A percentile compares a stretch with the other conserved stretches of the same genome.
phyloP scores from a whole-genome alignment of 352 stramenopile species.

The Phytopythium litorale region DNA sequence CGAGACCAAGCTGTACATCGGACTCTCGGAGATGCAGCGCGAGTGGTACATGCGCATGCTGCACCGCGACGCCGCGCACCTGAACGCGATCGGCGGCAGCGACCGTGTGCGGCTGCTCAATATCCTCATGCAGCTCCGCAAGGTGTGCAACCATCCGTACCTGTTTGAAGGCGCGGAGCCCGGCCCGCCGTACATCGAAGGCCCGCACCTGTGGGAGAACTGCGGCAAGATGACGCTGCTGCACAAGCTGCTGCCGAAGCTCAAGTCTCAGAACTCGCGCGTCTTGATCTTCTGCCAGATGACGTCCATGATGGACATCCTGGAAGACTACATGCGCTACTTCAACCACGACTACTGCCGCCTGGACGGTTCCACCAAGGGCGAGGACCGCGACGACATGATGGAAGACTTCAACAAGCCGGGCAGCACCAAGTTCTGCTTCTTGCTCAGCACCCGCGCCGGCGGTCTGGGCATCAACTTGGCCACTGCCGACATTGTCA shows the following conservation, averaged over 20 bases:
- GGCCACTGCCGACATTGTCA: slow-evolving; percentile 98
- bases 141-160: slow-evolving; percentile 99
- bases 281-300: slow-evolving; percentile 99
- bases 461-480: slow-evolving; percentile 98
- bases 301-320: slow-evolving; percentile 99
- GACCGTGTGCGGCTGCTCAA: slow-evolving; percentile 96
- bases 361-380: slow-evolving; percentile 80
- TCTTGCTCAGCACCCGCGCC: slow-evolving; percentile 95
- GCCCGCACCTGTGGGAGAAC: slow-evolving; percentile 98
- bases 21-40: slow-evolving; percentile 96
- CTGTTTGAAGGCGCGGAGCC: slow-evolving; percentile 98
- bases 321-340: slow-evolving; percentile 98
- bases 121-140: slow-evolving; percentile 98
- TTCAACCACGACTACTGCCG: slow-evolving; percentile 84
- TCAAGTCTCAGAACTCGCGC: slow-evolving; percentile 85
- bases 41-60: slow-evolving; percentile 98
- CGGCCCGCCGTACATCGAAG: slow-evolving; percentile 96
- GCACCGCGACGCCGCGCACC: slow-evolving; percentile 92
- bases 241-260: slow-evolving; percentile 88
- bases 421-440: slow-evolving; percentile 96
- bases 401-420: slow-evolving; percentile 99
- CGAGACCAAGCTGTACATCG: slow-evolving; percentile 99
- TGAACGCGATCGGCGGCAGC: slow-evolving; percentile 97
- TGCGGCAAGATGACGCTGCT: slow-evolving; percentile 98
- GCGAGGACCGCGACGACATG: slow-evolving; percentile 80